Percentiles rank a stretch among this genome's conserved stretches.
Conservation (phyloP, 1,139 yeast species). For the Scheffersomyces lignicola region DNA sequence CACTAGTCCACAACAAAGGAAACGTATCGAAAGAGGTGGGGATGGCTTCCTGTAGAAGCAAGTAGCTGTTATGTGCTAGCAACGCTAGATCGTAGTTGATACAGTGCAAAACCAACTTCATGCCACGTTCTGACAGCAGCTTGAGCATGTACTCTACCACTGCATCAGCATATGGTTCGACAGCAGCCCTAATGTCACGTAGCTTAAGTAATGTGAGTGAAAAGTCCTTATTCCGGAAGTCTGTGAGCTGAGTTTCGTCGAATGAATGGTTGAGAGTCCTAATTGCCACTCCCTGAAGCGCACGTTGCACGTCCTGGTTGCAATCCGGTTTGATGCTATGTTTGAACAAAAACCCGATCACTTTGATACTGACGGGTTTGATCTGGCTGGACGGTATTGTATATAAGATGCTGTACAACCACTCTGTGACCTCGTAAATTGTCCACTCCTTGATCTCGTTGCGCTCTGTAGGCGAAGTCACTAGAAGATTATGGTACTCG, state of each 20-base stretch:
- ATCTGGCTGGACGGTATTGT: constrained; percentile 41
- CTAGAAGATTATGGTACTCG: constrained; percentile 22
- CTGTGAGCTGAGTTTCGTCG: constrained; percentile 14
- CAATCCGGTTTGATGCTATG: constrained; percentile 6
- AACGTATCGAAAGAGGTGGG: constrained; percentile 47
- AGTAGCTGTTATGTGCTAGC: constrained; percentile 54
- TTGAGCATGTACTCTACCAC: constrained; percentile 22
- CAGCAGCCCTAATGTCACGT: constrained; percentile 36
- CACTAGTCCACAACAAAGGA: constrained; percentile 46
- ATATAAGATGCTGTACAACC: constrained; percentile 41
- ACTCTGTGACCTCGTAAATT: constrained; percentile 34
- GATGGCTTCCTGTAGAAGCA: constrained; percentile 36
- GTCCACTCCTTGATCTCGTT: constrained; percentile 8
- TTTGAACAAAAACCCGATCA: constrained; percentile 21
- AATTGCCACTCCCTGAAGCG: constrained; percentile 14
- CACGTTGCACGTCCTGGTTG: constrained; percentile 5
- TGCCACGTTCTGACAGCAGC: constrained; percentile 22
- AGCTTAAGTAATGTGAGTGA: constrained; percentile 25
- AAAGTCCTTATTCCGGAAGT: constrained; percentile 16
- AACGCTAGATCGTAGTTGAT: constrained; percentile 56
- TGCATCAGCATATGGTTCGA: constrained; percentile 28
- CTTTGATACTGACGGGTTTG: constrained; percentile 39
- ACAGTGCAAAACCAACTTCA: constrained; percentile 46
- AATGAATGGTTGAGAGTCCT: constrained; percentile 10
- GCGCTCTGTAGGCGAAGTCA: constrained; percentile 7